Evolutionary conservation across 306 rosid species (phyloP).

Genomic region (Hippophae tibetana): DNA sequence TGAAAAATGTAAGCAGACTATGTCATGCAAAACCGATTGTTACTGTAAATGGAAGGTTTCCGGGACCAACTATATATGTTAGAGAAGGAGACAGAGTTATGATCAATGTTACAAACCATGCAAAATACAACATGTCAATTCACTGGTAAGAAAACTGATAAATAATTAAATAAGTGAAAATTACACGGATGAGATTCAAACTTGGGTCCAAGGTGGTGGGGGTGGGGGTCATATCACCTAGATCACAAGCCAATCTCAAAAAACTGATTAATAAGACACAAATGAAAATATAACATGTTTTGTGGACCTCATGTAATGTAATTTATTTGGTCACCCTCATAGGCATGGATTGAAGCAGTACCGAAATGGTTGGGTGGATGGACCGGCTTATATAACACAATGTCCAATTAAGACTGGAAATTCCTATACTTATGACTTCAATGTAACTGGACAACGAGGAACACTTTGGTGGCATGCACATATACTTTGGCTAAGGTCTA

Average conservation of each 20-base stretch:
- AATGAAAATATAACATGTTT: too few species aligned
- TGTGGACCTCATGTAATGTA: too few species aligned
- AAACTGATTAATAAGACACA: background rate
- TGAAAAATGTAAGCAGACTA: constrained; percentile 67
- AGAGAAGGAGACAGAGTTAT: constrained; percentile 69
- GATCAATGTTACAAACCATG: constrained; percentile 74
- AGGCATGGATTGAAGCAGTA: constrained; percentile 82
- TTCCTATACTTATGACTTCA: constrained; percentile 67
- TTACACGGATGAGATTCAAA: too few species aligned
- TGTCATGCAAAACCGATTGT: constrained; percentile 81
- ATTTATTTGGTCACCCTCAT: background rate
- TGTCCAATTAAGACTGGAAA: constrained; percentile 61
- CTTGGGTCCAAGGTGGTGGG: too few species aligned
- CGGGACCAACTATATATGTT: constrained; percentile 67
- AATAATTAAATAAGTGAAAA: background rate
- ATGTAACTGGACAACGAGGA: constrained; percentile 78
- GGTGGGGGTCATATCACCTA: background rate
- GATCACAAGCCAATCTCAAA: background rate
- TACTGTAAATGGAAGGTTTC: constrained; percentile 71
- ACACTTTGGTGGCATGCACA: constrained; percentile 93
- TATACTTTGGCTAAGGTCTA: constrained; percentile 75
- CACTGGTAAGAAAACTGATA: constrained; percentile 41
- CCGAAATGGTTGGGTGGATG: constrained; percentile 79
- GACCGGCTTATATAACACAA: constrained; percentile 74
- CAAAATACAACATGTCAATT: constrained; percentile 63